Evolutionary conservation across 1,284 basidiomycete species (phyloP), one percentile per base, ranked within the genome.

Genomic region (Boletellus dicymbophilus): DNA sequence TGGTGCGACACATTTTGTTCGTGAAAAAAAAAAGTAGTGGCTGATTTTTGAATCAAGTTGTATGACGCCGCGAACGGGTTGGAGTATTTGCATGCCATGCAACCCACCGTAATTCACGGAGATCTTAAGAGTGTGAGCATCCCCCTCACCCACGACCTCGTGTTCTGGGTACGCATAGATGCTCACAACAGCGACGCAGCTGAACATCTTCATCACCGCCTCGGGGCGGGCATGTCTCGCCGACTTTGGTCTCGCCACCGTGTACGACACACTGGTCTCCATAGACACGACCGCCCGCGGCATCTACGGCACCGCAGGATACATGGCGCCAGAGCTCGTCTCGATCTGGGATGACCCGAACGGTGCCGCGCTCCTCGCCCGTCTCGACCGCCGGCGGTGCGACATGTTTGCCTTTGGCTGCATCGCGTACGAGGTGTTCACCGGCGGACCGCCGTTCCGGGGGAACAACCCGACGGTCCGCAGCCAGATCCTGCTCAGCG

Each of bases 31-130:
- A 5, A 20, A 20, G 4, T 15, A 20, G 27, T 49, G 13, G 43
- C 47, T 36, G 30, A 55, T 16, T 37, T 8, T 36, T 48, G 3
- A 16, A 6, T 49, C n/a, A n/a, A 76, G 75, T 58, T 75, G 33
- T 56, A 67, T 2, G 72, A 76, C 43, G 62, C 72, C 31, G 71
- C 72, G 10, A 64, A 49, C n/a, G 74, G 75, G 22, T 53, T 76
- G 13, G 63, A 69, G 10, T 75, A 77, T 46, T 57, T 77, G 11
- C 75, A 76, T 48, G 67, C 62, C 2, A 64, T 66, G 55, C 57
- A 63, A 42, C 70, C 66, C 9, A 72, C 70, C 6, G 70, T 76
- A n/a, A 62, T 74, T n/a, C 75, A 76, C 23, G 75, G 74, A 22
- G 75, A 76, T 51, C 53, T 76, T 26, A 76, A 76, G 59, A 68